phyloP scores from a whole-genome alignment of 2,329 filamentous ascomycete genomes.

The Trichoderma atrobrunneum region DNA sequence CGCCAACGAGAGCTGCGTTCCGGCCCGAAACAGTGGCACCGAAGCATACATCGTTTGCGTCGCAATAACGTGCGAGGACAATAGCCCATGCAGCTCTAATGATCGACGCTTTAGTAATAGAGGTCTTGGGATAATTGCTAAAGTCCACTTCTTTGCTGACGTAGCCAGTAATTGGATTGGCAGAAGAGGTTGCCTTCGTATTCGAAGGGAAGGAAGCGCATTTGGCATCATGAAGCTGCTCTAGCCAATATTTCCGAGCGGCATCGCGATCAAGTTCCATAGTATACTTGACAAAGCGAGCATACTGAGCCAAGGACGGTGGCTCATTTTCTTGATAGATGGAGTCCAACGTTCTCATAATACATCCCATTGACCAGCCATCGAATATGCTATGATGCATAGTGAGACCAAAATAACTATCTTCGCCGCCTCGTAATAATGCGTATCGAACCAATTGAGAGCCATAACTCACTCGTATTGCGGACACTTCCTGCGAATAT shows the following conservation, averaged over 20 bases:
- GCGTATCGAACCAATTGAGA: background rate
- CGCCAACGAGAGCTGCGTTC: background rate
- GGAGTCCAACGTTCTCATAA: background rate
- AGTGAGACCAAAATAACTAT: background rate
- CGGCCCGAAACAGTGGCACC: slow-evolving; percentile 24
- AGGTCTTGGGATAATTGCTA: background rate
- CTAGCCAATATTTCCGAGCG: background rate
- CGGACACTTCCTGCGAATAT: background rate
- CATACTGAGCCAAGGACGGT: background rate
- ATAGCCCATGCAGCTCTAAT: slow-evolving; percentile 26
- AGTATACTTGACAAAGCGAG: slow-evolving; percentile 2
- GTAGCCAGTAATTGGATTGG: background rate
- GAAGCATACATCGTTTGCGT: slow-evolving; percentile 22
- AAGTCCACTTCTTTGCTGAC: slow-evolving; percentile 4
- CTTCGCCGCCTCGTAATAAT: background rate
- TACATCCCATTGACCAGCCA: slow-evolving; percentile 8
- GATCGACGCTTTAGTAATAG: slow-evolving; percentile 20
- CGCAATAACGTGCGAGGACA: slow-evolving; percentile 20
- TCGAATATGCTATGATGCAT: slow-evolving; percentile 17
- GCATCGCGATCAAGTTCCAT: background rate
- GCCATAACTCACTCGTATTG: background rate
- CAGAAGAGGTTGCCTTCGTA: background rate
- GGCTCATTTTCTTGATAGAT: slow-evolving; percentile 18
- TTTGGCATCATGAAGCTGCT: slow-evolving; percentile 4
- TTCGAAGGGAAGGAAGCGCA: background rate